Percentiles rank a stretch among this genome's conserved stretches.
These are phyloP conservation scores for Erodium trifolium DNA, from an alignment of 441 rosid genomes.

Conservation along the genomic window DNA sequence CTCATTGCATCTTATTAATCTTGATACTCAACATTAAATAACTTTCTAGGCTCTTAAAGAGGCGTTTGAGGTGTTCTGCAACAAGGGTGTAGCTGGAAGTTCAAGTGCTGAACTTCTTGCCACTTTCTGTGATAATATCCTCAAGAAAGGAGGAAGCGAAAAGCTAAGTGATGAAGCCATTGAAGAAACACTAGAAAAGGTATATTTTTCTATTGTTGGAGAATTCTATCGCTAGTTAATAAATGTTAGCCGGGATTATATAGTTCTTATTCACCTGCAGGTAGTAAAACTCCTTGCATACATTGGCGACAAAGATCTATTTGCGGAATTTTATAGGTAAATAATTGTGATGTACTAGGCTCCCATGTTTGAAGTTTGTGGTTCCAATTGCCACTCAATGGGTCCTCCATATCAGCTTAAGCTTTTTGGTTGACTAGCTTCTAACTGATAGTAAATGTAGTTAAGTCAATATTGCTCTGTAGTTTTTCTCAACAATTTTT, in stretches of 20 bases:
- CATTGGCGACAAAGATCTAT: constrained; percentile 83
- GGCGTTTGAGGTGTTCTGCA: constrained; percentile 90
- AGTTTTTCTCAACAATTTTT: background rate
- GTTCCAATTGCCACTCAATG: background rate
- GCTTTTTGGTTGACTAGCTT: background rate
- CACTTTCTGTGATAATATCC: constrained; percentile 80
- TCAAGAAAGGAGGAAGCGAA: constrained; percentile 91
- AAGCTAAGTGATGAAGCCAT: constrained; percentile 91
- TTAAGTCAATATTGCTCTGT: background rate
- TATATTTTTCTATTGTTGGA: constrained; percentile 14
- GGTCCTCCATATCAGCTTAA: background rate
- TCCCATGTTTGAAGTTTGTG: background rate
- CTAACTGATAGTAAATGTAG: background rate
- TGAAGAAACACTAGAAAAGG: constrained; percentile 95
- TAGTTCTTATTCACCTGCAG: constrained; percentile 27
- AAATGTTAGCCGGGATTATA: background rate
- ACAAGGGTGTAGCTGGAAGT: constrained; percentile 75
- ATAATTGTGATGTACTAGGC: background rate
- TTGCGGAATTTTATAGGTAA: constrained; percentile 85
- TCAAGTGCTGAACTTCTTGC: constrained; percentile 91
- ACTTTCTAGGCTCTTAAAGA: constrained; percentile 68
- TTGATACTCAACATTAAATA: background rate
- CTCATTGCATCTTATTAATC: constrained; percentile 4
- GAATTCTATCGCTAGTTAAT: background rate
- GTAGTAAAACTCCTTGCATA: constrained; percentile 74